These are phyloP conservation scores for Canavalia gladiata DNA, from an alignment of 306 rosid genomes.

Conservation along the genomic window DNA sequence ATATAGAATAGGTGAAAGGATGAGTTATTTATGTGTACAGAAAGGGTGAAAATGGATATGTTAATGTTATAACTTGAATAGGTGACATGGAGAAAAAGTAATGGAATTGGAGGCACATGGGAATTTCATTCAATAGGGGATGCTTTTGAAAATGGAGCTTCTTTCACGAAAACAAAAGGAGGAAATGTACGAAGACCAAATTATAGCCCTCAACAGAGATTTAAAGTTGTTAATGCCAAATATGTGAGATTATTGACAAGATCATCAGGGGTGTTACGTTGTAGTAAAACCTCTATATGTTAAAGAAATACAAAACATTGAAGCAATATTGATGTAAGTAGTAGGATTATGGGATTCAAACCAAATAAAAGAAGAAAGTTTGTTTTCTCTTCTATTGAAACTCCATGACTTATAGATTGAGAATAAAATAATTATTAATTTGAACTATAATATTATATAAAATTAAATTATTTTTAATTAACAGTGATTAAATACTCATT, in stretches of 20 bases:
- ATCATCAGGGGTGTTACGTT: constrained; percentile 42
- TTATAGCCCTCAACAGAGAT: constrained; percentile 40
- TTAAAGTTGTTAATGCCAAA: constrained; percentile 39
- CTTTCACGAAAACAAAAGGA: constrained; percentile 36
- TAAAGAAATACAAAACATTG: background rate
- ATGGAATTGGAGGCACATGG: constrained; percentile 1
- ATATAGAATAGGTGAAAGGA: too few relatives aligned
- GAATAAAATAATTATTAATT: background rate
- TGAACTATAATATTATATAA: too few relatives aligned
- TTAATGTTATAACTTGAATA: background rate
- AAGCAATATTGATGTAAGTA: too few relatives aligned
- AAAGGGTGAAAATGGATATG: background rate
- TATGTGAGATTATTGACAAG: constrained; percentile 47
- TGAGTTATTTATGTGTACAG: background rate
- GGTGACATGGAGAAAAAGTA: constrained; percentile 53
- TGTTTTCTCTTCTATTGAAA: background rate
- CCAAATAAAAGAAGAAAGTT: too few relatives aligned
- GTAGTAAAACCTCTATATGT: constrained; percentile 42
- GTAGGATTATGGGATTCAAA: too few relatives aligned
- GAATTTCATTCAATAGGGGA: constrained; percentile 49
- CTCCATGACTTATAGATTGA: background rate
- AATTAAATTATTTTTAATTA: too few relatives aligned
- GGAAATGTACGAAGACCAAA: constrained; percentile 25
- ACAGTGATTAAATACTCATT: too few relatives aligned
- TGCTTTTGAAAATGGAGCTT: constrained; percentile 55